Evolutionary conservation across 306 rosid genomes (phyloP).

Genomic region (Echinosophora koreensis): DNA sequence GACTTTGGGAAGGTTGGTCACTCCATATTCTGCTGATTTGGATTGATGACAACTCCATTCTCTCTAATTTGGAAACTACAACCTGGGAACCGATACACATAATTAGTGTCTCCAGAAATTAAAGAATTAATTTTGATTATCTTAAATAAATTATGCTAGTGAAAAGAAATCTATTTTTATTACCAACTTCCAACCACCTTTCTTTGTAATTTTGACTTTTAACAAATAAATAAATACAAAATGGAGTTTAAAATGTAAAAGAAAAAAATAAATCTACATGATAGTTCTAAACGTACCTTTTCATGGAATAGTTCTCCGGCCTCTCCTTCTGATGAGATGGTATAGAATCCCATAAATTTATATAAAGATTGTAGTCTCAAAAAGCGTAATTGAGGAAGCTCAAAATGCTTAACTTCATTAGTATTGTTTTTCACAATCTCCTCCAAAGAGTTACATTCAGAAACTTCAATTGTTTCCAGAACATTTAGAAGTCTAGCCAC

Average conservation of each 20-base stretch:
- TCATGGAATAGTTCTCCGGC: background rate
- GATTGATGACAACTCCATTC: background rate
- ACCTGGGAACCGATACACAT: background rate
- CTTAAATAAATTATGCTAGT: too few species aligned
- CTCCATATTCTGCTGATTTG: constrained; percentile 32
- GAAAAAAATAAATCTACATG: background rate
- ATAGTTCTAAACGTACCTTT: background rate
- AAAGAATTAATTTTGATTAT: background rate
- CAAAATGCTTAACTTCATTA: background rate
- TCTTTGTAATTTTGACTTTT: too few species aligned
- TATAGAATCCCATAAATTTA: constrained; percentile 19
- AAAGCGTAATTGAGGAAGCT: constrained; percentile 21
- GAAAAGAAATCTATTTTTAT: too few species aligned
- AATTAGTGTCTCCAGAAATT: background rate
- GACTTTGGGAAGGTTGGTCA: background rate
- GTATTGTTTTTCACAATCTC: background rate
- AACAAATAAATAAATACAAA: too few species aligned
- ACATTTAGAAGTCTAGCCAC: background rate
- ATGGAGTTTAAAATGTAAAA: background rate
- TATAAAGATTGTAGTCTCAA: background rate
- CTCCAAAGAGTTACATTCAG: constrained; percentile 10
- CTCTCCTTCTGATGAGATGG: background rate
- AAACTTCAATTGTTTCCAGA: constrained; percentile 43
- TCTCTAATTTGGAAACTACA: too few species aligned
- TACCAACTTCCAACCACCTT: too few species aligned